Evolutionary conservation across 2,329 filamentous ascomycete species (phyloP).

Genomic region (Aplosporella prunicola): DNA sequence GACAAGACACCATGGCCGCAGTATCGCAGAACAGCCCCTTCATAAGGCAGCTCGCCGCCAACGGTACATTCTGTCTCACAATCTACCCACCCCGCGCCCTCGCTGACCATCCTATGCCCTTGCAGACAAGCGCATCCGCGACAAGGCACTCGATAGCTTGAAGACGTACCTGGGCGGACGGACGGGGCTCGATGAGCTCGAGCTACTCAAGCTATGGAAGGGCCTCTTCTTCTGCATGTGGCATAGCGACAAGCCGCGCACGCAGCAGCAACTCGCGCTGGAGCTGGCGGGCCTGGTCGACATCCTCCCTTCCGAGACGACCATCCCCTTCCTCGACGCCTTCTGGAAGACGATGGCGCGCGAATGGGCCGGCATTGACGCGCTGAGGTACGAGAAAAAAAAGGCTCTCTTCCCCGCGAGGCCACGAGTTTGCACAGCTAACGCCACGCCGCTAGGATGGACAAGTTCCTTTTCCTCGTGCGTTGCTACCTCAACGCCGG

Average conservation of each 20-base stretch:
- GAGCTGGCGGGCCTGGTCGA: constrained; percentile 65
- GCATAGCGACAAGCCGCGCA: constrained; percentile 84
- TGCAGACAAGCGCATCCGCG: constrained; percentile 10
- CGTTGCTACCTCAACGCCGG: constrained; percentile 67
- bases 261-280: constrained; percentile 72
- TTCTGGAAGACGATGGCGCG: constrained; percentile 45
- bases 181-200: constrained; percentile 52
- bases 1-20: constrained; percentile 7
- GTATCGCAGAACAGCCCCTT: constrained; percentile 8
- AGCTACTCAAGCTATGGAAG: constrained; percentile 86
- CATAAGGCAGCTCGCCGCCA: constrained; percentile 9
- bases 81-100: background rate
- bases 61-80: constrained; percentile 3
- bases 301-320: constrained; percentile 41
- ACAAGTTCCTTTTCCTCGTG: constrained; percentile 86
- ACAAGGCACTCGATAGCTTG: constrained; percentile 59
- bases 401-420: constrained; percentile 44
- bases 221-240: constrained; percentile 86
- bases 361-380: constrained; percentile 44
- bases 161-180: constrained; percentile 64
- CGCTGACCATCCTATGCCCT: too few species aligned
- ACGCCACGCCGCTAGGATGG: too few species aligned
- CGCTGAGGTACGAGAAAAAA: constrained; percentile 23
- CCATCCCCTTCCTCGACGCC: constrained; percentile 36
- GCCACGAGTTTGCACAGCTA: too few species aligned